Conservation (phyloP, 2,329 filamentous ascomycete genomes). For the Nemania bipapillata region DNA sequence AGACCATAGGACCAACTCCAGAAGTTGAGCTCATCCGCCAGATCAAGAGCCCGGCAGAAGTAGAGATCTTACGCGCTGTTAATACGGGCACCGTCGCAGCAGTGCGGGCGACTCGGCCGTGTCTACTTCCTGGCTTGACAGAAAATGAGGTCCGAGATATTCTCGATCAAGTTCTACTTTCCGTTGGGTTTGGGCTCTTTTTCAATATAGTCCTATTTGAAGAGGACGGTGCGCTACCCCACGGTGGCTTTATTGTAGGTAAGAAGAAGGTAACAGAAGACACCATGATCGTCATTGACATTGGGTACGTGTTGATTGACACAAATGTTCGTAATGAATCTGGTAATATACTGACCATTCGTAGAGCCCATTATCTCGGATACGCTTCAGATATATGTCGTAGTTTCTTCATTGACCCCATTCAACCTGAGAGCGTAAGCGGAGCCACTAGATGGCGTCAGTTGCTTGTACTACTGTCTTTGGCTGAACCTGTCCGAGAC, state of each 20-base stretch:
- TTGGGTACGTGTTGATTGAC: constrained; percentile 55
- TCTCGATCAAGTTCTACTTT: constrained; percentile 65
- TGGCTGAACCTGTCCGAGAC: neutral
- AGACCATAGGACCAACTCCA: constrained; percentile 64
- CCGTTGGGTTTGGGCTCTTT: constrained; percentile 66
- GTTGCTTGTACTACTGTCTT: neutral
- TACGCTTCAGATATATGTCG: constrained; percentile 73
- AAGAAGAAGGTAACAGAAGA: constrained; percentile 63
- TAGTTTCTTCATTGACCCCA: constrained; percentile 65
- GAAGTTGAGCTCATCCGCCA: constrained; percentile 69
- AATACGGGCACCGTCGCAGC: constrained; percentile 72
- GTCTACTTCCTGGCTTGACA: constrained; percentile 66
- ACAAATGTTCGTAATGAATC: neutral
- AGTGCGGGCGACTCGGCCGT: constrained; percentile 66
- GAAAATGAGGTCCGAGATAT: constrained; percentile 68
- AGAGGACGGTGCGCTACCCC: constrained; percentile 63
- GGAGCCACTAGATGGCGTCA: constrained; percentile 11
- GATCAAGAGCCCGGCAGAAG: constrained; percentile 65
- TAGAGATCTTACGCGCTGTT: constrained; percentile 68
- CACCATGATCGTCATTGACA: constrained; percentile 71
- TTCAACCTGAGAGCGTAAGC: neutral
- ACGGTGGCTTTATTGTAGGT: constrained; percentile 64
- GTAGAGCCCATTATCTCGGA: constrained; percentile 66
- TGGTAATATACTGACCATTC: constrained; percentile 27
- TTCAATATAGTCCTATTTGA: constrained; percentile 74